These are phyloP conservation scores for Malbranchea cinnamomea DNA, from an alignment of 2,329 filamentous ascomycete species.

Conservation along the genomic window DNA sequence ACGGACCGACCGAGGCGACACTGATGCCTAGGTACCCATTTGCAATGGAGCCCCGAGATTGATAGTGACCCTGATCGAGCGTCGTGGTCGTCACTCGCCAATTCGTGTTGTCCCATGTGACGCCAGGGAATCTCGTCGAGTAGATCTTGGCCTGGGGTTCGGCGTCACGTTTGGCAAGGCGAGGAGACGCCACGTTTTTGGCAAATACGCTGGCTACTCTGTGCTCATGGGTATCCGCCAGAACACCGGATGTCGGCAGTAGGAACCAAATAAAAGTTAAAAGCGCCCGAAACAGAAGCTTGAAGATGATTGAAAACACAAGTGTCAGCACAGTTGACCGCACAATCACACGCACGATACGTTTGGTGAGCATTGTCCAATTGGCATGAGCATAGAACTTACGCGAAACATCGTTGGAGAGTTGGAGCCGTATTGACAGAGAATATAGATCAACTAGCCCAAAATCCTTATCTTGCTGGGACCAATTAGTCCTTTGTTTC, in stretches of 20 bases:
- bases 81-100: slow-evolving; percentile 41
- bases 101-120: slow-evolving; percentile 44
- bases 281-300: too few species aligned
- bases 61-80: slow-evolving; percentile 43
- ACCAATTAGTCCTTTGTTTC: too few species aligned
- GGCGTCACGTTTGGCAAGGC: not conserved
- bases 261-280: too few species aligned
- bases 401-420: too few species aligned
- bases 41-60: slow-evolving; percentile 44
- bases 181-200: slow-evolving; percentile 3
- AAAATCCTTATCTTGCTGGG: too few species aligned
- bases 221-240: slow-evolving; percentile 3
- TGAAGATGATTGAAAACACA: too few species aligned
- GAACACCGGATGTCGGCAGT: not conserved
- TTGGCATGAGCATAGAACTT: too few species aligned
- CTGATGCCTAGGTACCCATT: slow-evolving; percentile 54
- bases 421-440: too few species aligned
- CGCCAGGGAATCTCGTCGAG: slow-evolving; percentile 35
- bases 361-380: too few species aligned
- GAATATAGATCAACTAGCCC: too few species aligned
- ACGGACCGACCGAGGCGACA: slow-evolving; percentile 46
- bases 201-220: slow-evolving; percentile 5
- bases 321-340: too few species aligned
- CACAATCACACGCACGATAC: too few species aligned
- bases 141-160: slow-evolving; percentile 19